Conservation (phyloP, 208 protist species). For the Wallacemonas sp. region DNA sequence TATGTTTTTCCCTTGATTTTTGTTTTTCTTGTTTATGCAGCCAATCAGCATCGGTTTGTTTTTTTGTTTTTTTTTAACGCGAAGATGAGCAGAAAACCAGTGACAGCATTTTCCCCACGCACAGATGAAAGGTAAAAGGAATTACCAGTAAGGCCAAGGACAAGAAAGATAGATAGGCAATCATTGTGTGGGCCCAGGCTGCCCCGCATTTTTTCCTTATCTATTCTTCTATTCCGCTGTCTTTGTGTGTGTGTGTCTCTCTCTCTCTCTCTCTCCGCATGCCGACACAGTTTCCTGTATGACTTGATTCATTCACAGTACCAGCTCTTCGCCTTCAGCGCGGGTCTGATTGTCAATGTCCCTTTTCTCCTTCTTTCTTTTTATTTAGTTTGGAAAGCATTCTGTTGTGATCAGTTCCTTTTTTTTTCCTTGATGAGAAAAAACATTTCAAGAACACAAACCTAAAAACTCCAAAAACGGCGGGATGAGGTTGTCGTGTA, state of each 20-base stretch:
- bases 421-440: neutral
- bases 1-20: neutral
- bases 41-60: too few relatives aligned
- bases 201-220: constrained; percentile 3
- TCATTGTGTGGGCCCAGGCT: too few relatives aligned
- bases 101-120: too few relatives aligned
- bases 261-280: neutral
- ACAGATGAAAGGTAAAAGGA: too few relatives aligned
- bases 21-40: neutral
- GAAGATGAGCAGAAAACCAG: too few relatives aligned
- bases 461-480: too few relatives aligned
- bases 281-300: constrained; percentile 6
- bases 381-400: neutral
- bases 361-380: constrained; percentile 15
- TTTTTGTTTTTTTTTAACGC: too few relatives aligned
- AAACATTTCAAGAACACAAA: too few relatives aligned
- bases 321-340: too few relatives aligned
- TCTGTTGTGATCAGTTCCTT: neutral
- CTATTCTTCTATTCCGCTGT: neutral
- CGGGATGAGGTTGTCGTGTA: too few relatives aligned
- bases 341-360: neutral
- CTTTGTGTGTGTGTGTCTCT: neutral
- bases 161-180: too few relatives aligned
- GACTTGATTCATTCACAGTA: neutral
- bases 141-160: too few relatives aligned